Base-by-base conservation (phyloP, 352 stramenopile species). In the Phytophthora sp. region DNA sequence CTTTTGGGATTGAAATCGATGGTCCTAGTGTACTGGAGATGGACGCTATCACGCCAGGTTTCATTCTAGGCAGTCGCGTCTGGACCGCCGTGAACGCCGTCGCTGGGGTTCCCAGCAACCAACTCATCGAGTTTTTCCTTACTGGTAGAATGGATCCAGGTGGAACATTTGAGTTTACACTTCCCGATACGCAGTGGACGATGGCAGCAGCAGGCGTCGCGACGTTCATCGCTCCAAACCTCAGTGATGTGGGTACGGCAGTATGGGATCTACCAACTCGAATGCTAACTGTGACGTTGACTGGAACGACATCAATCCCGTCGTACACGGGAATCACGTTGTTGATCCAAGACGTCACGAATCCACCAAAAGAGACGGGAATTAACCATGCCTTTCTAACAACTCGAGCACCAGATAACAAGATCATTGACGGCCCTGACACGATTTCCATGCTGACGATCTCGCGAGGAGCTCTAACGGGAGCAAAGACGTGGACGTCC, bases 321-420 rank as follows among this genome's bases (percentile, higher is more conserved):
- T 62, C 76, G 1, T 74, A 81, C 27, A 60, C 69, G 12, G 23
- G 63, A 7, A 52, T 90, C 7, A 66, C 31, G 1, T 13, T 91
- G 6, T 29, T 59, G 4, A 63, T 90, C 23, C 62, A 63, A 39
- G 39, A 62, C 0, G 71, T 90, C 5, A 71, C 44, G 21, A 91
- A 82, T 47, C 80, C 80, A 15, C 83, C 83, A 2, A 86, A 86
- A 45, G 81, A 86, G 38, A 85, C 66, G 2, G 72, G 66, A 11
- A 61, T 79, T 1, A 82, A 79, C 31, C 73, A 76, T 20, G 79
- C 76, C 0, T 70, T 64, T 9, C 12, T 90, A 15, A 78, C 57
- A 9, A 88, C 73, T 7, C 47, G 44, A 61, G 69, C 70, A 16
- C 15, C 50, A 7, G 76, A 89, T 20, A 73, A 76, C 2, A 47